These are phyloP conservation scores for Cercospora nicotianae DNA, from an alignment of 2,329 filamentous ascomycete species.

Conservation along the genomic window DNA sequence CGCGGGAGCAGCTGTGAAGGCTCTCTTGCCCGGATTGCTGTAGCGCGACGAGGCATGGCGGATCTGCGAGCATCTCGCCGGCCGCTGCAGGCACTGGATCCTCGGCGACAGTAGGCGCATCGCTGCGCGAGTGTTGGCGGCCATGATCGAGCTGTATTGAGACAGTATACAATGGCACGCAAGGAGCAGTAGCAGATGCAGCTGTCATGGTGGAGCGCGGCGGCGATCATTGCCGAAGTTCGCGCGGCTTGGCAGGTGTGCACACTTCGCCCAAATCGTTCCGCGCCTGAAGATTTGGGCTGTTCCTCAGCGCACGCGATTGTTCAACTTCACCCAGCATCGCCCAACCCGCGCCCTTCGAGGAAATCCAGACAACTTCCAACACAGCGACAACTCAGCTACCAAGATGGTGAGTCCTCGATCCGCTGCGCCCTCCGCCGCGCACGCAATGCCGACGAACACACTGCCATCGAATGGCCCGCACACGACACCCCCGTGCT, in stretches of 20 bases:
- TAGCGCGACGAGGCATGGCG: constrained; percentile 38
- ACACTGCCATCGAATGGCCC: constrained; percentile 1
- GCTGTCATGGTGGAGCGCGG: constrained; percentile 4
- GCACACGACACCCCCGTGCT: constrained; percentile 11
- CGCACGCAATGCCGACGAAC: not conserved
- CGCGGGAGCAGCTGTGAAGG: constrained; percentile 28
- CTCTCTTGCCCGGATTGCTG: constrained; percentile 37
- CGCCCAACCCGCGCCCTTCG: constrained; percentile 27
- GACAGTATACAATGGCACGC: not conserved
- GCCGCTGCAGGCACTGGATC: constrained; percentile 29
- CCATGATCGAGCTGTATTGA: constrained; percentile 22
- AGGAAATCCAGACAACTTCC: constrained; percentile 31
- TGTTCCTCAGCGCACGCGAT: constrained; percentile 8
- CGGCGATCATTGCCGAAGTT: constrained; percentile 7
- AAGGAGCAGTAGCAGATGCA: constrained; percentile 1
- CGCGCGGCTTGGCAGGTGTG: not conserved
- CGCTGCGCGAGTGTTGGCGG: constrained; percentile 30
- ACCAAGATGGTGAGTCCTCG: constrained; percentile 32
- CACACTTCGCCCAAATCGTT: constrained; percentile 5
- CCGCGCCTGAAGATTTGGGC: not conserved
- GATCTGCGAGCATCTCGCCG: constrained; percentile 27
- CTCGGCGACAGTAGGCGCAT: constrained; percentile 37
- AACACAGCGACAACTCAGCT: constrained; percentile 30
- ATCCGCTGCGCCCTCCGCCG: not conserved
- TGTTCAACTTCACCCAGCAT: constrained; percentile 13